Base-by-base conservation (phyloP, 257 asterid species). In the Catharanthus roseus region DNA sequence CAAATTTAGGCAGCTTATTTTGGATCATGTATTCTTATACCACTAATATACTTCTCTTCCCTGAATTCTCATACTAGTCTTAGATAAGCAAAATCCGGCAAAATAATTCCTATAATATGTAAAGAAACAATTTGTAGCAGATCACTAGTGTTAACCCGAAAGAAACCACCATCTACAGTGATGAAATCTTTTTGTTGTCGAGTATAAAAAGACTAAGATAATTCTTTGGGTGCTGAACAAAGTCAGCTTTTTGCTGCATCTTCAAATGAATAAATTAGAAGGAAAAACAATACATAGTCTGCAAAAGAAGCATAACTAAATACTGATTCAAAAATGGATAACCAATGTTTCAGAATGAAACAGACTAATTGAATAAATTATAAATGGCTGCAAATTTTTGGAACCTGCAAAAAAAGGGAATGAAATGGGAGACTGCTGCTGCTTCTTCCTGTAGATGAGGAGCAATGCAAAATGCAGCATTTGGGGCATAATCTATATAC, bases 391-490 rank as follows among this genome's bases (percentile, higher is more conserved):
- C 67, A 65, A 63, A 13, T 8, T 15, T 50, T 62, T 54, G 16
- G 2, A 64, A 75, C 73, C 71, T 68, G 79, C 57, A 41, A 64
- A 76, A 39, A 75, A 29, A 34, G 3, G 73, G 66, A 51, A 65
- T 24, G 75, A 50, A 29, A 61, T 29, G 23, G 58, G 49, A 36
- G 42, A n/a, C 34, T 45, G 53, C 47, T 61, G 68, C 45, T 42
- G 45, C 23, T 47, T 54, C 56, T 34, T 38, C 5, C 8, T 65
- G 62, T 34, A 47, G 31, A 56, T 66, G 36, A 75, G 50, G 70
- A 75, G 39, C 34, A 69, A 75, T 19, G 55, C 19, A 38, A 13
- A 34, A 71, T 75, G 47, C 75, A 60, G 29, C 57, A 45, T 62
- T 36, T 62, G 26, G 39, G 34, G n/a, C 45, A 39, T 41, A 53